Percentiles rank a stretch among this genome's conserved stretches.
Evolutionary conservation across 2,329 filamentous ascomycete species (phyloP).

Genomic region (Calcarisporium arbuscula): DNA sequence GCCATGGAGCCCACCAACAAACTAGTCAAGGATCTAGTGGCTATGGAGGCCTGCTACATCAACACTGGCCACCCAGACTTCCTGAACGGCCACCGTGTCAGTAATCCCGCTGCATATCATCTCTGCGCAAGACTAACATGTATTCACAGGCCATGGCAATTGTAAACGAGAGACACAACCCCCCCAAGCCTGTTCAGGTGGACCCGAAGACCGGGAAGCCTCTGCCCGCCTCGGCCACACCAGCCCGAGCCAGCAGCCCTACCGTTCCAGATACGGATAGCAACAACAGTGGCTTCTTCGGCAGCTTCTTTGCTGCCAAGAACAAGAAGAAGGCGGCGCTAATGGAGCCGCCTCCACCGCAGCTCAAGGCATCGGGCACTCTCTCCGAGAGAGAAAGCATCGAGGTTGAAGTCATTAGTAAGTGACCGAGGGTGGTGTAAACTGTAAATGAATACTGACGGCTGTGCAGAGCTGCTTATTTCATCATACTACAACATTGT

Average conservation of each 20-base stretch:
- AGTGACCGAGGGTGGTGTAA: constrained; percentile 32
- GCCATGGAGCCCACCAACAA: constrained; percentile 98
- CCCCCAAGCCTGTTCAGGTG: constrained; percentile 81
- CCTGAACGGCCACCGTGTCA: constrained; percentile 82
- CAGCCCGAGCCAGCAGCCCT: constrained; percentile 70
- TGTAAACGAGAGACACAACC: constrained; percentile 84
- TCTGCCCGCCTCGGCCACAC: constrained; percentile 58
- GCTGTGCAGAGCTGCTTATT: constrained; percentile 73
- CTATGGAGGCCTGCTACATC: constrained; percentile 96
- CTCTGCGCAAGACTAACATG: constrained; percentile 11
- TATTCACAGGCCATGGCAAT: constrained; percentile 77
- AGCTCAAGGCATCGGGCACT: constrained; percentile 87
- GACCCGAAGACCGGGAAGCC: constrained; percentile 99
- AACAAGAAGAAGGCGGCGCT: constrained; percentile 99
- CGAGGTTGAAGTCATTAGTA: constrained; percentile 98
- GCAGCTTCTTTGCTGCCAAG: constrained; percentile 97
- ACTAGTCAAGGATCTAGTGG: constrained; percentile 83
- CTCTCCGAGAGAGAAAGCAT: constrained; percentile 90
- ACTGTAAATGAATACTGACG: too few species aligned
- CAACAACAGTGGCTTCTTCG: constrained; percentile 80
- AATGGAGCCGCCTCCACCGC: constrained; percentile 92
- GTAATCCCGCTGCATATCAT: constrained; percentile 16
- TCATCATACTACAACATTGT: constrained; percentile 98
- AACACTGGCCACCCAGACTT: constrained; percentile 99
- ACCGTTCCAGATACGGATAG: constrained; percentile 49